A percentile compares a stretch with the other conserved stretches of the same genome.
Conservation (phyloP, 805 yeast species). For the Danielia reshetovae region DNA sequence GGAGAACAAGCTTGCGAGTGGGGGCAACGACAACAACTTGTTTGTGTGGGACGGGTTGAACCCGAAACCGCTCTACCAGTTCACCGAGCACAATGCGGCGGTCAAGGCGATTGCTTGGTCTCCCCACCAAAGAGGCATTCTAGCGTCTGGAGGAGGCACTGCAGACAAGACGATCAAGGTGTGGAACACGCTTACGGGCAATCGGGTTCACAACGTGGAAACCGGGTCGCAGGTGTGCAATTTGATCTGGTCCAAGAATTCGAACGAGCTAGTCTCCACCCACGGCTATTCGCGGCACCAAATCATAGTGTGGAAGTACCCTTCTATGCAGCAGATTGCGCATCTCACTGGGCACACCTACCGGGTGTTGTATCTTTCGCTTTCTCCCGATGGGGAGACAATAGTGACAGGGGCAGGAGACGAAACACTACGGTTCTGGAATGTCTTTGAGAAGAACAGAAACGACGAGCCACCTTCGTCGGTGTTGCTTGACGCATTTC, state of each 20-base stretch:
- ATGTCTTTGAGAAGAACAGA: slow-evolving; percentile 77
- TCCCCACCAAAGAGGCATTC: slow-evolving; percentile 89
- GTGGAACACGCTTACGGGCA: slow-evolving; percentile 87
- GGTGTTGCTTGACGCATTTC: slow-evolving; percentile 67
- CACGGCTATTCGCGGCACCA: slow-evolving; percentile 94
- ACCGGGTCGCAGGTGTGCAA: slow-evolving; percentile 97
- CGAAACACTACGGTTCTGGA: slow-evolving; percentile 95
- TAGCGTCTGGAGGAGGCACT: slow-evolving; percentile 97
- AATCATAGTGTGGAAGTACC: slow-evolving; percentile 90
- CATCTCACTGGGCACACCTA: slow-evolving; percentile 92
- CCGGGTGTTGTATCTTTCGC: slow-evolving; percentile 81
- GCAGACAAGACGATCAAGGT: slow-evolving; percentile 86
- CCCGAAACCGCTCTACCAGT: slow-evolving; percentile 63
- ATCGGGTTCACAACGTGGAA: slow-evolving; percentile 72
- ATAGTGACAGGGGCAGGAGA: slow-evolving; percentile 99
- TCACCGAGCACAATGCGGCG: slow-evolving; percentile 87
- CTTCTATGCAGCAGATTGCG: slow-evolving; percentile 88
- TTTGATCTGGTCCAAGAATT: slow-evolving; percentile 85
- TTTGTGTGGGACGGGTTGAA: slow-evolving; percentile 83
- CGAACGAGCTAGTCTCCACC: slow-evolving; percentile 88
- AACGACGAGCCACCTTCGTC: slow-evolving; percentile 56
- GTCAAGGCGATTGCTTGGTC: slow-evolving; percentile 97
- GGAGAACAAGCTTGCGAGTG: slow-evolving; percentile 88
- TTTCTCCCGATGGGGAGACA: slow-evolving; percentile 95
- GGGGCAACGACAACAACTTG: slow-evolving; percentile 89